Percentiles rank a stretch among this genome's conserved stretches.
phyloP scores from a whole-genome alignment of 495 filamentous ascomycete species.

The Penicillium crystallinum region DNA sequence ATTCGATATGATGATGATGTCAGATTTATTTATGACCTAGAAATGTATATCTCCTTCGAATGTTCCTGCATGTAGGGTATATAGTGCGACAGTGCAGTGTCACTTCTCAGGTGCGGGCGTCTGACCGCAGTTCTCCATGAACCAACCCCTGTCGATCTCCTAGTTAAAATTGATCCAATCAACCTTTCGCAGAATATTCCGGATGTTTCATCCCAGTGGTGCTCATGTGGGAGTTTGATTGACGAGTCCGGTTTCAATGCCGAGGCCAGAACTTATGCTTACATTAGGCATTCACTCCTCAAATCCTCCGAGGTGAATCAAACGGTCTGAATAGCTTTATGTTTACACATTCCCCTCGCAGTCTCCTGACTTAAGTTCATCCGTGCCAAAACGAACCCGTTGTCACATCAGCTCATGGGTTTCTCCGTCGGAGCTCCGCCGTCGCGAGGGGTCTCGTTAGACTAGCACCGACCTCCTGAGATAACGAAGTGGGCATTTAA shows the following conservation, averaged over 20 bases:
- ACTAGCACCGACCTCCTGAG: not conserved
- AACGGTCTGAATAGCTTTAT: not conserved
- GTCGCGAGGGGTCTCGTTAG: not conserved
- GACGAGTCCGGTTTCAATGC: too few species aligned
- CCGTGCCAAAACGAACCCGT: not conserved
- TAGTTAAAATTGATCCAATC: too few species aligned
- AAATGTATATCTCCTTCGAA: constrained; percentile 10
- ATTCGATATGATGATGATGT: constrained; percentile 27
- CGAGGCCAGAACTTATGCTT: not conserved
- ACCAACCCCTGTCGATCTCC: not conserved
- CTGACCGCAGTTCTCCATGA: not conserved
- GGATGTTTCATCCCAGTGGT: not conserved
- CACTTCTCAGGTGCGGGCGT: not conserved
- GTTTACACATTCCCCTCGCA: not conserved
- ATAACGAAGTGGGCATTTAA: not conserved
- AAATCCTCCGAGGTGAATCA: not conserved
- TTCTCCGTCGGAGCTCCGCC: constrained; percentile 8
- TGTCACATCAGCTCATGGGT: not conserved
- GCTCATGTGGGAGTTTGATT: not conserved
- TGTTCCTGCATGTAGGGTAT: not conserved
- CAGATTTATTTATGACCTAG: constrained; percentile 25
- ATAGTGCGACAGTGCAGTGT: not conserved
- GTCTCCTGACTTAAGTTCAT: not conserved
- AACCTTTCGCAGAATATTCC: too few species aligned
- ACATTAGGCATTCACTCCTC: not conserved